phyloP scores from a whole-genome alignment of 495 filamentous ascomycete species.

The Aspergillus nidulans region DNA sequence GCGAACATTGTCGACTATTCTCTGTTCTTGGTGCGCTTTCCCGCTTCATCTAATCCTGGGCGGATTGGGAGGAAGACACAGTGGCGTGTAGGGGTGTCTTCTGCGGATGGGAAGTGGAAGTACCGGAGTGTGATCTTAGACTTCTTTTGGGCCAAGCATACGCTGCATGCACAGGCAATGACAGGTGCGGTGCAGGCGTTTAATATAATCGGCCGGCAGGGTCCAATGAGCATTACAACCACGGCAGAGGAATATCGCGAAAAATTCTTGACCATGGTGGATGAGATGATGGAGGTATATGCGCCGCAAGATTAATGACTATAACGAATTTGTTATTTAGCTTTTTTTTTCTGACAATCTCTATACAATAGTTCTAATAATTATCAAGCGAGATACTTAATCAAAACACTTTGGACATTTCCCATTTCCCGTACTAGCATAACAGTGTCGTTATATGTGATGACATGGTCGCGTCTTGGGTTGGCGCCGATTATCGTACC shows the following conservation, averaged over 20 bases:
- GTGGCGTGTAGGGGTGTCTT: conserved; percentile 55
- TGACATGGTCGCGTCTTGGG: neutral
- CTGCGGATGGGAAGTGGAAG: conserved; percentile 57
- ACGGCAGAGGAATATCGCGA: conserved; percentile 59
- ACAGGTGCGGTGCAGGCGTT: conserved; percentile 57
- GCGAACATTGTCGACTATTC: conserved; percentile 67
- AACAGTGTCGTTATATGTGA: conserved; percentile 1
- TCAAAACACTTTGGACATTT: neutral
- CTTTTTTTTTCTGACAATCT: neutral
- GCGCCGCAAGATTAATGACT: neutral
- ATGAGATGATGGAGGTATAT: conserved; percentile 49
- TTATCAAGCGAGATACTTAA: neutral
- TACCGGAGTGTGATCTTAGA: conserved; percentile 61
- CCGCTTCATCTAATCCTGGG: conserved; percentile 29
- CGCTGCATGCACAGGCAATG: conserved; percentile 55
- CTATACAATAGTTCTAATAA: neutral
- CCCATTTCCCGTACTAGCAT: neutral
- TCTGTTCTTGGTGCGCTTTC: conserved; percentile 58
- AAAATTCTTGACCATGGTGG: conserved; percentile 61
- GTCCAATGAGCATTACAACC: conserved; percentile 68
- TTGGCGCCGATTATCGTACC: neutral
- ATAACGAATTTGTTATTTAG: neutral
- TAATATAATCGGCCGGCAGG: conserved; percentile 52
- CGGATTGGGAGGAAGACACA: conserved; percentile 27
- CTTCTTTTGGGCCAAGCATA: conserved; percentile 71